phyloP scores from a whole-genome alignment of 2,329 filamentous ascomycete genomes.

The Colletotrichum melonis region DNA sequence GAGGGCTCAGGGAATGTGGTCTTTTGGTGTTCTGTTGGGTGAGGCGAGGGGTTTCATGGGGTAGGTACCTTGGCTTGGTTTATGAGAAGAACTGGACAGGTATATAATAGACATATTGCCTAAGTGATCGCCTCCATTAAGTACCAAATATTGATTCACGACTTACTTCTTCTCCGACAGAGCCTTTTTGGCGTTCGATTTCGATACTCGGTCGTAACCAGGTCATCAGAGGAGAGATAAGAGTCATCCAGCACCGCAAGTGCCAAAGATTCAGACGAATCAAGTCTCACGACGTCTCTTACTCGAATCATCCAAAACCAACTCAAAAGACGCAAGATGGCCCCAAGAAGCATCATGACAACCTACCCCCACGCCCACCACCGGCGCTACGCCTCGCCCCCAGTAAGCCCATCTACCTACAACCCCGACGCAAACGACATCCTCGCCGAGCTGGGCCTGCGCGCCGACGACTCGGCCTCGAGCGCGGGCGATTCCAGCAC shows the following conservation, averaged over 20 bases:
- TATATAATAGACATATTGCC: not conserved
- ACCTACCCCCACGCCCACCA: constrained; percentile 1
- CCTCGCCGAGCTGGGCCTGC: constrained; percentile 35
- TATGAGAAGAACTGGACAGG: not conserved
- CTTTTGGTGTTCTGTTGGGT: not conserved
- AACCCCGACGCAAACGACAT: constrained; percentile 29
- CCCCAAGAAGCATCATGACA: constrained; percentile 10
- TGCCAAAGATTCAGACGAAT: not conserved
- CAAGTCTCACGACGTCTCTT: not conserved
- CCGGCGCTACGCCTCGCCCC: not conserved
- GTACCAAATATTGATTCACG: not conserved
- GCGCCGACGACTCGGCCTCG: constrained; percentile 36
- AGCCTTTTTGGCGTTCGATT: not conserved
- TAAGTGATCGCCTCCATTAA: not conserved
- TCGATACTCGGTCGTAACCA: not conserved
- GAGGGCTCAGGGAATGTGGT: not conserved
- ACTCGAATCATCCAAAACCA: not conserved
- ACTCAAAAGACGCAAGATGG: constrained; percentile 2
- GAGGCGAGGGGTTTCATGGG: not conserved
- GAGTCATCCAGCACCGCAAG: not conserved
- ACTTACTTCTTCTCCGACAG: not conserved
- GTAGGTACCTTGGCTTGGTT: not conserved
- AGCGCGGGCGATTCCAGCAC: constrained; percentile 27
- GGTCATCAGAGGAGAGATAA: not conserved
- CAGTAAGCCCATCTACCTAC: not conserved